A percentile compares a stretch with the other conserved stretches of the same genome.
Evolutionary conservation across 164 flowering plant genomes (phyloP).

Genomic region (Tetracentron sinense): DNA sequence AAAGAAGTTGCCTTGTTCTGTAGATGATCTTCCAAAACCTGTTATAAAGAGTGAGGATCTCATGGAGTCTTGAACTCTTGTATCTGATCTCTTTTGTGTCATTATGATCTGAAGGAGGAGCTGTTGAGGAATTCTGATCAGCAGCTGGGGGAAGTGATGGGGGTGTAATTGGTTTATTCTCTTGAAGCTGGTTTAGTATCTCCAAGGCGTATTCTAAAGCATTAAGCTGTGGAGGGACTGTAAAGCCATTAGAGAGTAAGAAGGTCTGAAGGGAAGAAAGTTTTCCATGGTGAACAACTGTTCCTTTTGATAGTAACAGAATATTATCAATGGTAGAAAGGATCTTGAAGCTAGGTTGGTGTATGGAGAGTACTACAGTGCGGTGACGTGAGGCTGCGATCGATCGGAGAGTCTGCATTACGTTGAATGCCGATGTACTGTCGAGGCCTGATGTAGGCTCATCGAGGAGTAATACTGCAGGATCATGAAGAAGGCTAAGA

Average conservation of each 20-base stretch:
- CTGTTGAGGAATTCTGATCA: background rate
- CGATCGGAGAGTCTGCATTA: constrained; percentile 60
- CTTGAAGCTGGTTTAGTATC: constrained; percentile 52
- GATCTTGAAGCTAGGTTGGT: constrained; percentile 91
- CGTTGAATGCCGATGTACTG: constrained; percentile 71
- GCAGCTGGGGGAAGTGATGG: constrained; percentile 2
- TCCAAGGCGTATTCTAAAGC: constrained; percentile 89
- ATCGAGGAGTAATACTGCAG: constrained; percentile 73
- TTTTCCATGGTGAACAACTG: constrained; percentile 73
- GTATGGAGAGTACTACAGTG: constrained; percentile 78
- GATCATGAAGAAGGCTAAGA: constrained; percentile 83
- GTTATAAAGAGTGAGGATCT: constrained; percentile 46
- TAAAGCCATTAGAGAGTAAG: constrained; percentile 49
- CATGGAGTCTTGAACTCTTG: constrained; percentile 57
- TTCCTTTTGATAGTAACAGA: constrained; percentile 67
- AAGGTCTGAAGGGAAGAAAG: constrained; percentile 46
- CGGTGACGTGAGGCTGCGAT: constrained; percentile 46
- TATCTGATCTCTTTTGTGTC: constrained; percentile 32
- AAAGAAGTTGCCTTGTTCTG: constrained; percentile 79
- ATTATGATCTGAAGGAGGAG: constrained; percentile 2
- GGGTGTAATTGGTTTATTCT: constrained; percentile 7
- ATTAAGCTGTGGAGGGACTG: constrained; percentile 87
- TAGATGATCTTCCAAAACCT: constrained; percentile 85
- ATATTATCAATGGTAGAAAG: constrained; percentile 59
- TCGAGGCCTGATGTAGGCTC: constrained; percentile 98